phyloP scores from a whole-genome alignment of 768 basidiomycete genomes.

The Clavaria fumosa region DNA sequence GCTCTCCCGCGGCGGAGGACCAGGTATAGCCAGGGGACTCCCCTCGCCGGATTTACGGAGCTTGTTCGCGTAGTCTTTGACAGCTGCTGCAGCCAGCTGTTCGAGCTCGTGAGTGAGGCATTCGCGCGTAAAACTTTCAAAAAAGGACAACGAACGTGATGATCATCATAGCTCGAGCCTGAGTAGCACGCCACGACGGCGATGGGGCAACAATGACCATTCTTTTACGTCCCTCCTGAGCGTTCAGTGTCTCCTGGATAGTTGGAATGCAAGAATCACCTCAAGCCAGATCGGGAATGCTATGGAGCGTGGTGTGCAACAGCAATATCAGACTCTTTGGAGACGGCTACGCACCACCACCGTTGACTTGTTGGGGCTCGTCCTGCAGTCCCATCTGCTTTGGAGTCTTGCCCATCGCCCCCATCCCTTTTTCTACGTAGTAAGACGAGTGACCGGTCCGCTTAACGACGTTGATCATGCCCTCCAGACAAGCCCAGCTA shows the following conservation, averaged over 20 bases:
- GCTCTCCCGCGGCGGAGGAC: too few relatives aligned
- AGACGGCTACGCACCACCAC: conserved; percentile 47
- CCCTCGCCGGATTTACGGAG: too few relatives aligned
- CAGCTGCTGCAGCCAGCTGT: conserved; percentile 47
- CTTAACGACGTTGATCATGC: conserved; percentile 65
- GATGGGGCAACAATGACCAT: conserved; percentile 71
- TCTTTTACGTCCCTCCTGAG: conserved; percentile 25
- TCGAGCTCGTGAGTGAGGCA: not conserved
- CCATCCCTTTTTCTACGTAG: conserved; percentile 80
- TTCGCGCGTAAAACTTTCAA: not conserved
- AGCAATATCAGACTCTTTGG: not conserved
- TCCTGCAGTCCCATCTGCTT: conserved; percentile 55
- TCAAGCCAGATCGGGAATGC: conserved; percentile 81
- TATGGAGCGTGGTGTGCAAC: conserved; percentile 15
- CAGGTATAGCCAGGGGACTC: too few relatives aligned
- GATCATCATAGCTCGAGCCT: conserved; percentile 69
- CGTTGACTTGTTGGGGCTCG: conserved; percentile 49
- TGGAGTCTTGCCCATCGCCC: conserved; percentile 65
- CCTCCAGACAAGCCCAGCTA: conserved; percentile 64
- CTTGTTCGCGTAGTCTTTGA: conserved; percentile 60
- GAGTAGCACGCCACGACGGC: conserved; percentile 68
- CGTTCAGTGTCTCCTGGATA: conserved; percentile 15
- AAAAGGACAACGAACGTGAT: conserved; percentile 40
- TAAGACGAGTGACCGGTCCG: conserved; percentile 74
- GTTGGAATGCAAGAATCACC: conserved; percentile 16